phyloP scores from a whole-genome alignment of 148 eudicot species.

The Fagopyrum tataricum region DNA sequence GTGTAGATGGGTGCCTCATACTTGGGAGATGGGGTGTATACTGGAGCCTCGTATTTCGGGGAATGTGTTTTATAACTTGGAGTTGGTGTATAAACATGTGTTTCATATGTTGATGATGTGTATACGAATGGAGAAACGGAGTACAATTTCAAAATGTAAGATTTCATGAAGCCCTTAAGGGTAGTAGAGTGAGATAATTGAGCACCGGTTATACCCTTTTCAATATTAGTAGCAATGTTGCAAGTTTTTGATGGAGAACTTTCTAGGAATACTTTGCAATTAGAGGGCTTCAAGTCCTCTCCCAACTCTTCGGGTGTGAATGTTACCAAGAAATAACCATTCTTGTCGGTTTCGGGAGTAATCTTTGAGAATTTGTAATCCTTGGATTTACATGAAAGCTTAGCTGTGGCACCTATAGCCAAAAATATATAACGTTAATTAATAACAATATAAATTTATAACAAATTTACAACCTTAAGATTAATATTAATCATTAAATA shows the following conservation, averaged over 20 bases:
- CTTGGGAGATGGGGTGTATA: too few relatives aligned
- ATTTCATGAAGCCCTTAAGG: not conserved
- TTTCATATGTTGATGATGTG: not conserved
- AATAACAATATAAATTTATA: too few relatives aligned
- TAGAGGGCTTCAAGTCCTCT: constrained; percentile 15
- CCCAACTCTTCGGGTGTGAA: constrained; percentile 27
- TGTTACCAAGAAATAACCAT: constrained; percentile 27
- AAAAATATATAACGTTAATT: not conserved
- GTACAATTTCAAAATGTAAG: constrained; percentile 16
- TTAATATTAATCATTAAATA: not conserved
- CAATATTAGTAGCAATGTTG: constrained; percentile 18
- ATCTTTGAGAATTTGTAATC: constrained; percentile 16
- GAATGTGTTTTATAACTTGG: not conserved
- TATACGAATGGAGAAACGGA: constrained; percentile 17
- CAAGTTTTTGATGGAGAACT: constrained; percentile 24
- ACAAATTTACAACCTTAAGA: not conserved
- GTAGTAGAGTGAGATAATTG: constrained; percentile 3
- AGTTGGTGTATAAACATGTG: not conserved
- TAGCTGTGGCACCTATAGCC: constrained; percentile 20
- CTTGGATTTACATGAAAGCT: constrained; percentile 20
- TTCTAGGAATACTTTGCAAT: constrained; percentile 22
- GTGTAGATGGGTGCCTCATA: too few relatives aligned
- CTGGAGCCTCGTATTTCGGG: not conserved
- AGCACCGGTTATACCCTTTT: constrained; percentile 10
- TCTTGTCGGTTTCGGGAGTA: constrained; percentile 26